Conservation (phyloP, 208 protist species). For the Acanthamoeba healyi region DNA sequence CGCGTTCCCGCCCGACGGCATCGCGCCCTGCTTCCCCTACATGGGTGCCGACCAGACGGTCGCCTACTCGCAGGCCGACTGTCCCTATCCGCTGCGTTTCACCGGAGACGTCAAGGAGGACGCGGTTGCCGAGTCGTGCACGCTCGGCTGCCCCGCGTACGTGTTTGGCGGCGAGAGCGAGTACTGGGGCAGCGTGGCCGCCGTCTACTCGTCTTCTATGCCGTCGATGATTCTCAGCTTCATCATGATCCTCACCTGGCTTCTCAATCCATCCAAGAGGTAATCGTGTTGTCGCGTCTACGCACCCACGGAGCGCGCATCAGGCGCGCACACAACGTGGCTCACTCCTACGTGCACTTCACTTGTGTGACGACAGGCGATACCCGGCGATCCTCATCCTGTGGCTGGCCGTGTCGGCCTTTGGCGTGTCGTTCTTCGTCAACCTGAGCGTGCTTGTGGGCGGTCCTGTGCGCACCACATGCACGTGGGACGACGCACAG, state of each 20-base stretch:
- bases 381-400: slow-evolving; percentile 40
- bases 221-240: slow-evolving; percentile 12
- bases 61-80: background rate
- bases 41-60: background rate
- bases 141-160: slow-evolving; percentile 25
- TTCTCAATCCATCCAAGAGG: slow-evolving; percentile 33
- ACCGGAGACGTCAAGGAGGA: background rate
- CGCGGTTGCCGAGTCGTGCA: background rate
- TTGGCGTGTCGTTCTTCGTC: background rate
- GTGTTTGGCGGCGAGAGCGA: background rate
- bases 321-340: background rate
- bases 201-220: background rate
- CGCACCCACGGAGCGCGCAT: too few species aligned
- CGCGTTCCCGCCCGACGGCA: background rate
- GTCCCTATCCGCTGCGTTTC: background rate
- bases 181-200: slow-evolving; percentile 40
- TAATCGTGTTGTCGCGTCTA: too few species aligned
- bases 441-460: slow-evolving; percentile 29
- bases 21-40: background rate
- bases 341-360: background rate
- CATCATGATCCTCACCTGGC: slow-evolving; percentile 27
- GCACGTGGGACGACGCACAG: background rate
- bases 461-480: background rate
- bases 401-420: slow-evolving; percentile 22
- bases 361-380: background rate